Conservation (phyloP, 2,329 filamentous ascomycete genomes). For the Fusarium irregulare region DNA sequence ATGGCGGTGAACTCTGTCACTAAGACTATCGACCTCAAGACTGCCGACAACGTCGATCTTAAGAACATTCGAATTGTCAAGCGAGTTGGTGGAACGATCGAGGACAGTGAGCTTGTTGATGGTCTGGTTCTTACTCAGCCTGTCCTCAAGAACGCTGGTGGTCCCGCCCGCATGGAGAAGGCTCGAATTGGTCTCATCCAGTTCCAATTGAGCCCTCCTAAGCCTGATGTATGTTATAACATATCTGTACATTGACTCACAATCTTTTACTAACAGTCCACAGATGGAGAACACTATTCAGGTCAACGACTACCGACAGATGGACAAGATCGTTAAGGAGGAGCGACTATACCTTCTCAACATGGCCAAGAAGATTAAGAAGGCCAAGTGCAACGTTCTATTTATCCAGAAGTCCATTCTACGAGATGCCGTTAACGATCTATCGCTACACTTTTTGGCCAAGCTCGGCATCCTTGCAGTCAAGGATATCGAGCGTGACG, state of each 20-base stretch:
- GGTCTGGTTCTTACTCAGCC: slow-evolving; percentile 92
- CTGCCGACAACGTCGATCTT: slow-evolving; percentile 94
- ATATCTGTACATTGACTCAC: background rate
- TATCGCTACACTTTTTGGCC: slow-evolving; percentile 96
- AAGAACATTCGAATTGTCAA: slow-evolving; percentile 97
- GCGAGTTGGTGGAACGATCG: slow-evolving; percentile 97
- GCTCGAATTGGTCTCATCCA: slow-evolving; percentile 96
- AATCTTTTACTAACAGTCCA: slow-evolving; percentile 33
- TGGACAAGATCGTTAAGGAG: slow-evolving; percentile 99
- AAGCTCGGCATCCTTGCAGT: slow-evolving; percentile 95
- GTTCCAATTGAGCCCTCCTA: slow-evolving; percentile 97
- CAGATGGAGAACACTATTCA: slow-evolving; percentile 99
- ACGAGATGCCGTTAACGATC: slow-evolving; percentile 95
- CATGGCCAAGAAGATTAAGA: slow-evolving; percentile 99
- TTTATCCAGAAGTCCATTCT: slow-evolving; percentile 99
- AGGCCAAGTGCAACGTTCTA: slow-evolving; percentile 98
- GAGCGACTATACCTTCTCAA: slow-evolving; percentile 98
- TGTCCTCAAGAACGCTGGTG: slow-evolving; percentile 92
- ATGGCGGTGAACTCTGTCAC: slow-evolving; percentile 98
- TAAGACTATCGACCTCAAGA: slow-evolving; percentile 95
- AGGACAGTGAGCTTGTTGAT: slow-evolving; percentile 97
- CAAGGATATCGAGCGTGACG: slow-evolving; percentile 98
- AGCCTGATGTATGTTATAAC: slow-evolving; percentile 81
- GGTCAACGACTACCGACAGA: slow-evolving; percentile 99
- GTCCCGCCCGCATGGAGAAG: slow-evolving; percentile 94